Percentiles rank a stretch among this genome's conserved stretches.
These are phyloP conservation scores for Penicillium italicum DNA, from an alignment of 2,329 filamentous ascomycete species.

Conservation along the genomic window DNA sequence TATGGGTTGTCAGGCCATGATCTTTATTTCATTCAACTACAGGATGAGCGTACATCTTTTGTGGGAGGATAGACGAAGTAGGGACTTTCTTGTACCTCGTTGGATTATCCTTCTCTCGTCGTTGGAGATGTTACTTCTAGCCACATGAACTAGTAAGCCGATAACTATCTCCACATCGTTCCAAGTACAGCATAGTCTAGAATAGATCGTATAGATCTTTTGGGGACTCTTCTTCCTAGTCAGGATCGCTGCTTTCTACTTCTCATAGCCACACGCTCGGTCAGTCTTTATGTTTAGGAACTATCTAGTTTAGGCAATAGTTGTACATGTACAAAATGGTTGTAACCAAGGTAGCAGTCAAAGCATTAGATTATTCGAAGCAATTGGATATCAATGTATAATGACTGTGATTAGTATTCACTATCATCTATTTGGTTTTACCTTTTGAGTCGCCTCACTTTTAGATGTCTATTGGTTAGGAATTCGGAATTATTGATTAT, in stretches of 20 bases:
- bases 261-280: background rate
- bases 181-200: too few relatives aligned
- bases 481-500: background rate
- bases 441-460: background rate
- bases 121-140: background rate
- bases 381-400: too few relatives aligned
- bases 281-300: background rate
- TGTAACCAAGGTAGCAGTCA: too few relatives aligned
- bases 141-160: background rate
- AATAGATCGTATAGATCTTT: too few relatives aligned
- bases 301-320: background rate
- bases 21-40: conserved; percentile 9
- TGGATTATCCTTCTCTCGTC: background rate
- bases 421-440: background rate
- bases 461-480: background rate
- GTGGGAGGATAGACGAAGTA: background rate
- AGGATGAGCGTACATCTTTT: conserved; percentile 4
- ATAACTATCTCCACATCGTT: too few relatives aligned
- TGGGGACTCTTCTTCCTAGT: too few relatives aligned
- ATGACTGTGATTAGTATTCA: too few relatives aligned
- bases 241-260: background rate
- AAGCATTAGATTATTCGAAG: too few relatives aligned
- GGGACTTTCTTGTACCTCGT: background rate
- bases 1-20: background rate
- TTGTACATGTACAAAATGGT: too few relatives aligned